These are phyloP conservation scores for Actinomortierella ambigua DNA, from an alignment of 371 early-diverging fungal genomes.

Conservation along the genomic window DNA sequence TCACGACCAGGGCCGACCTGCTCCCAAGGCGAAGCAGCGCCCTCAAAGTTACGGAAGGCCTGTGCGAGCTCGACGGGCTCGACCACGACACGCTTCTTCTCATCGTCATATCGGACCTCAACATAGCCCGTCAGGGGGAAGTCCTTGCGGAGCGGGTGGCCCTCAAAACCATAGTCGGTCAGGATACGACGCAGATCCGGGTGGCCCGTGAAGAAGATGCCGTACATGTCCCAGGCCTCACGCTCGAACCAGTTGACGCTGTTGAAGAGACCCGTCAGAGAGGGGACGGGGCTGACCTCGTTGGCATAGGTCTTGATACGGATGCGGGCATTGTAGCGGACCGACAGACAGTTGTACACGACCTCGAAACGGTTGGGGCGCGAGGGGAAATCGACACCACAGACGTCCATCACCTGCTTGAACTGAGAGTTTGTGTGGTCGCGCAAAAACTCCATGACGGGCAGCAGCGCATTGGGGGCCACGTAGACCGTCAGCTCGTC, in stretches of 20 bases:
- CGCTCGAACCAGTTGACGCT: constrained; percentile 98
- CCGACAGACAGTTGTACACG: constrained; percentile 90
- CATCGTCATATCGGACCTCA: constrained; percentile 96
- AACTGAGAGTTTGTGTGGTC: constrained; percentile 94
- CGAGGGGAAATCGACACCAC: constrained; percentile 92
- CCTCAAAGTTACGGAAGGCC: constrained; percentile 95
- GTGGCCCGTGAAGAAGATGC: constrained; percentile 94
- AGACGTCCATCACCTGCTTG: constrained; percentile 88
- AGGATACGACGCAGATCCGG: constrained; percentile 97
- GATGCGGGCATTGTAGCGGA: constrained; percentile 92
- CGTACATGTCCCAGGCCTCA: constrained; percentile 98
- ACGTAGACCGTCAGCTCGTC: constrained; percentile 95
- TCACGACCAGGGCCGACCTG: constrained; percentile 67
- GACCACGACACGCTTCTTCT: constrained; percentile 94
- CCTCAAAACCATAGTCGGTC: constrained; percentile 98
- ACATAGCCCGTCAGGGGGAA: constrained; percentile 97
- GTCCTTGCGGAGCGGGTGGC: constrained; percentile 97
- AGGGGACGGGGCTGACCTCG: constrained; percentile 92
- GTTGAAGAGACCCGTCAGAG: constrained; percentile 71
- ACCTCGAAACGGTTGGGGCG: constrained; percentile 95
- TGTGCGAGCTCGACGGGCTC: constrained; percentile 97
- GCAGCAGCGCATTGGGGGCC: constrained; percentile 81
- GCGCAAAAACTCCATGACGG: constrained; percentile 87
- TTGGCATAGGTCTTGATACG: constrained; percentile 96
- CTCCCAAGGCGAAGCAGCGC: constrained; percentile 88